phyloP scores from a whole-genome alignment of 2,329 filamentous ascomycete genomes.

The Balansia obtecta region DNA sequence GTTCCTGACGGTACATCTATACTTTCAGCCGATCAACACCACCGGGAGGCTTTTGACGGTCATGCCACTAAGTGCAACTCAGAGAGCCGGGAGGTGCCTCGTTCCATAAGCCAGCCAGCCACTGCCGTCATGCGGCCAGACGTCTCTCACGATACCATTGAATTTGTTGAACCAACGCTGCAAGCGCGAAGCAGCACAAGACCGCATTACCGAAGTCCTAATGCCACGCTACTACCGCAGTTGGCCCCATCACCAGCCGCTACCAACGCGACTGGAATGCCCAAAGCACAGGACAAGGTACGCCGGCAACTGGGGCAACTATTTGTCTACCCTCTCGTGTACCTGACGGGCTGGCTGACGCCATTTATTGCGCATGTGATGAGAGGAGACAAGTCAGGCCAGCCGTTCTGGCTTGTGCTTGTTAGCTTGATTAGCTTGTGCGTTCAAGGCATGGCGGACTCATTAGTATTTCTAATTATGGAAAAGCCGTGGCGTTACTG shows the following conservation, averaged over 20 bases:
- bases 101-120: not conserved
- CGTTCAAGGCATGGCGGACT: constrained; percentile 56
- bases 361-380: constrained; percentile 56
- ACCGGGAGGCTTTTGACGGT: not conserved
- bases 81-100: not conserved
- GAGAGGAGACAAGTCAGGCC: constrained; percentile 13
- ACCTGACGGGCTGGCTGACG: constrained; percentile 59
- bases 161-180: not conserved
- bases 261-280: constrained; percentile 16
- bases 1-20: not conserved
- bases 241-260: constrained; percentile 10
- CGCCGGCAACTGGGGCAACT: constrained; percentile 57
- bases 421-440: constrained; percentile 45
- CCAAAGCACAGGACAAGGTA: constrained; percentile 39
- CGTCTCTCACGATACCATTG: no score
- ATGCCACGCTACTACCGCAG: constrained; percentile 4
- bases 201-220: not conserved
- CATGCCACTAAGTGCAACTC: not conserved
- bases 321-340: constrained; percentile 65
- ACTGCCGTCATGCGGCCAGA: not conserved
- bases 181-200: not conserved
- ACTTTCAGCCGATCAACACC: not conserved
- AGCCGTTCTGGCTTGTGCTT: constrained; percentile 44
- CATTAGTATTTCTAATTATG: constrained; percentile 52
- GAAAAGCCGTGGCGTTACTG: constrained; percentile 54